Evolutionary conservation across 1,284 basidiomycete species (phyloP).

Genomic region (Ganoderma leucocontextum): DNA sequence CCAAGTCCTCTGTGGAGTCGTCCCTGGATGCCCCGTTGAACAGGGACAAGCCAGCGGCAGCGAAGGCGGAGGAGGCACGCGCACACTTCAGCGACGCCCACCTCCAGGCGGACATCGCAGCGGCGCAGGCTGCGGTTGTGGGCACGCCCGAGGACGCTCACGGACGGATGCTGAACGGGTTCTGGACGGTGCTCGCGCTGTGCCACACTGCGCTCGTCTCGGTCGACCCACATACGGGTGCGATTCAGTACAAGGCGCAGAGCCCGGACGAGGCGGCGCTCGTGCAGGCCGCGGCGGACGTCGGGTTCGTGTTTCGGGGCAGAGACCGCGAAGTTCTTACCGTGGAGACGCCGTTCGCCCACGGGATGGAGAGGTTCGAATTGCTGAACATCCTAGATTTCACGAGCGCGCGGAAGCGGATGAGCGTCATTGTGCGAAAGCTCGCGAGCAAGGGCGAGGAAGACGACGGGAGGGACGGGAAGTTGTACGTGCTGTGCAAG

Average conservation of each 20-base stretch:
- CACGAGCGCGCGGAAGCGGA: slow-evolving; percentile 92
- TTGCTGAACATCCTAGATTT: slow-evolving; percentile 96
- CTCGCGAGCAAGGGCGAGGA: slow-evolving; percentile 59
- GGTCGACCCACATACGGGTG: slow-evolving; percentile 72
- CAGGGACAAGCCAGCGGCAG: slow-evolving; percentile 20
- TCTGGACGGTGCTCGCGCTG: slow-evolving; percentile 93
- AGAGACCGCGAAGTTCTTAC: slow-evolving; percentile 83
- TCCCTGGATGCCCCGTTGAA: slow-evolving; percentile 9
- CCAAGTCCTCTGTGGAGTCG: slow-evolving; percentile 21
- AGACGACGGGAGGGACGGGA: slow-evolving; percentile 65
- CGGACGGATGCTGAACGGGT: slow-evolving; percentile 82
- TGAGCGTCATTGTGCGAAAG: slow-evolving; percentile 91
- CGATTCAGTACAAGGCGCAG: slow-evolving; percentile 95
- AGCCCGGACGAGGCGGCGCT: slow-evolving; percentile 97
- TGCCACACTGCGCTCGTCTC: slow-evolving; percentile 96
- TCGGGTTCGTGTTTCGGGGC: slow-evolving; percentile 93
- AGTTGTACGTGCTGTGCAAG: slow-evolving; percentile 83
- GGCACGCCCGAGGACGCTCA: slow-evolving; percentile 69
- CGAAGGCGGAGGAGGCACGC: slow-evolving; percentile 51
- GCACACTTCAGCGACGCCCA: slow-evolving; percentile 65
- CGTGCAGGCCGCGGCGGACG: slow-evolving; percentile 97
- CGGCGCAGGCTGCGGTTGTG: slow-evolving; percentile 56
- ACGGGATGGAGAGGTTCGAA: slow-evolving; percentile 77
- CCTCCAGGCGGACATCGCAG: slow-evolving; percentile 58
- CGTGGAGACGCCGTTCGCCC: slow-evolving; percentile 84